A percentile compares a stretch with the other conserved stretches of the same genome.
Conservation (phyloP, 306 rosid species). For the Quercus rubra region DNA sequence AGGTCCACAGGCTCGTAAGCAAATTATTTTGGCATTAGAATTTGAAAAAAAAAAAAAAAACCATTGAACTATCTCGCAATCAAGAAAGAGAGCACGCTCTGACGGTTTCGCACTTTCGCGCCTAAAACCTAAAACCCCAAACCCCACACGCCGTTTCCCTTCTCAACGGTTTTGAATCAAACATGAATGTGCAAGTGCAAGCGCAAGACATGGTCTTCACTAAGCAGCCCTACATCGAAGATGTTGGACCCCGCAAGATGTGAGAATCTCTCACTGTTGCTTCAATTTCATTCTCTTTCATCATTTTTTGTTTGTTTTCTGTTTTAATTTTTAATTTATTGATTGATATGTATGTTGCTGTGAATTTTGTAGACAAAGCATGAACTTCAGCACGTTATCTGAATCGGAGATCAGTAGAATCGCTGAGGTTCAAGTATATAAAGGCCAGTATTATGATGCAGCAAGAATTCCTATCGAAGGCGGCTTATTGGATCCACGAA, state of each 20-base stretch:
- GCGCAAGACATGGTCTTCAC: slow-evolving; percentile 52
- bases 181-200: slow-evolving; percentile 25
- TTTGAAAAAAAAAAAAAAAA: too few relatives aligned
- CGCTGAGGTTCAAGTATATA: slow-evolving; percentile 68
- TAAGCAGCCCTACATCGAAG: slow-evolving; percentile 74
- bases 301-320: background rate
- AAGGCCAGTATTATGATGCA: slow-evolving; percentile 48
- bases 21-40: too few relatives aligned
- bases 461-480: slow-evolving; percentile 32
- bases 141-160: background rate
- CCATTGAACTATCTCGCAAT: too few relatives aligned
- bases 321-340: background rate
- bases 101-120: too few relatives aligned
- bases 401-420: slow-evolving; percentile 60
- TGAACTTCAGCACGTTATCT: slow-evolving; percentile 58
- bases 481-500: slow-evolving; percentile 79
- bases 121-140: background rate
- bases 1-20: too few relatives aligned
- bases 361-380: slow-evolving; percentile 48
- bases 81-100: too few relatives aligned
- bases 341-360: background rate
- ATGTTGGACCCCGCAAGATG: slow-evolving; percentile 65
- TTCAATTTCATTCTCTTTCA: background rate
- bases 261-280: slow-evolving; percentile 12
- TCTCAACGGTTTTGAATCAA: background rate